Conservation (phyloP, 176 grass and related monocot genomes). For the Chrysopogon serrulatus region DNA sequence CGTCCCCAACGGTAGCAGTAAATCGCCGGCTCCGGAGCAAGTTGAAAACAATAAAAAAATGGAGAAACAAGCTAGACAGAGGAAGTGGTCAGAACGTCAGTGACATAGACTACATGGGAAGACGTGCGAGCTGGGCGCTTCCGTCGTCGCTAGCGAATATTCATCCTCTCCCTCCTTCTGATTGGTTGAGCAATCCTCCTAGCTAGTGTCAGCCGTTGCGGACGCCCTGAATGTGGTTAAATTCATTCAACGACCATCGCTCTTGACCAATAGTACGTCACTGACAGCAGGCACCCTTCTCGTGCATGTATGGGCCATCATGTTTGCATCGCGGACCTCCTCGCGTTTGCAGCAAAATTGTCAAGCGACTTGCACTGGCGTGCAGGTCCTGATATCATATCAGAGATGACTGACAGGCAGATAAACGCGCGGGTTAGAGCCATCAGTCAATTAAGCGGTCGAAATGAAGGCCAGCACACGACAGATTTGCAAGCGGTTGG, state of each 20-base stretch:
- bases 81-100: no score
- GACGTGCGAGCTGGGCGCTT: no score
- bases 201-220: no score
- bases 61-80: no score
- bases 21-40: no score
- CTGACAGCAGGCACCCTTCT: not conserved
- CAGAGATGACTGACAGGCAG: not conserved
- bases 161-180: no score
- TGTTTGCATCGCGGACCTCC: not conserved
- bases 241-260: not conserved
- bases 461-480: not conserved
- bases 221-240: not conserved
- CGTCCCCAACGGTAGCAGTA: no score
- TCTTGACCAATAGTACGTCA: not conserved
- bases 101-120: no score
- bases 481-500: conserved; percentile 2
- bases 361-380: not conserved
- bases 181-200: no score
- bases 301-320: not conserved
- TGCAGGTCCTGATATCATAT: not conserved
- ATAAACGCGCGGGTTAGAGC: not conserved
- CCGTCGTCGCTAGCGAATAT: no score
- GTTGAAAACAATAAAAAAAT: no score
- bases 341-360: not conserved
- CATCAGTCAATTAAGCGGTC: not conserved